Evolutionary conservation across 1,139 yeast species (phyloP).

Genomic region (Taphrina sp.): DNA sequence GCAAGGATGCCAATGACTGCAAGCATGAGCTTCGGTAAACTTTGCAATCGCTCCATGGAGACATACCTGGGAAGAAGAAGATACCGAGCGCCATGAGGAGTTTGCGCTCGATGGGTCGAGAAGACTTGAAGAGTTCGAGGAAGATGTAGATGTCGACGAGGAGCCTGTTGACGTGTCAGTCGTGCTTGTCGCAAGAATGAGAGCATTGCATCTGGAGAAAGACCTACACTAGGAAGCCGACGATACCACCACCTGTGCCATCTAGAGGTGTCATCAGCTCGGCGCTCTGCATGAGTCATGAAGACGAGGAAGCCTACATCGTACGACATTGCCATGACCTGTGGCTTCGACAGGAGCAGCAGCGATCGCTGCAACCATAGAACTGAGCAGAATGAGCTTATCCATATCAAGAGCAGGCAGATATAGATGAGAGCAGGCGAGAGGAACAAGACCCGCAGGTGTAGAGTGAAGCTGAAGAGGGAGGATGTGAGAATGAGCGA

Average conservation of each 20-base stretch:
- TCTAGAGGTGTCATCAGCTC: too few species aligned
- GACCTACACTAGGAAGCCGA: constrained; percentile 26
- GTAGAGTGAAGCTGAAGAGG: too few species aligned
- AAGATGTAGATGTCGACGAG: constrained; percentile 30
- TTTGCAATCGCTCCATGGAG: too few species aligned
- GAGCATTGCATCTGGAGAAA: neutral
- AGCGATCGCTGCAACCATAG: constrained; percentile 14
- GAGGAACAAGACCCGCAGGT: too few species aligned
- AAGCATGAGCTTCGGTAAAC: too few species aligned
- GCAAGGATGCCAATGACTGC: constrained; percentile 17
- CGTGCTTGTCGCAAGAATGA: too few species aligned
- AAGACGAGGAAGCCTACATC: too few species aligned
- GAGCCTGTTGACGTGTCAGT: too few species aligned
- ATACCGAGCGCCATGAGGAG: constrained; percentile 5
- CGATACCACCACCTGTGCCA: constrained; percentile 30
- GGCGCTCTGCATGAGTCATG: too few species aligned
- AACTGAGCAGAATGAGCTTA: constrained; percentile 17
- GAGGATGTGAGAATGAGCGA: too few species aligned
- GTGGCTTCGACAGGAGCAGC: constrained; percentile 19
- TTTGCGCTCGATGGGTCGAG: constrained; percentile 28
- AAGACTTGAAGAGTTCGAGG: constrained; percentile 31
- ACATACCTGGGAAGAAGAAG: constrained; percentile 12
- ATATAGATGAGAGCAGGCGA: too few species aligned
- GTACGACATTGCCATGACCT: constrained; percentile 29
- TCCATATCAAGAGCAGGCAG: too few species aligned